A percentile compares a stretch with the other conserved stretches of the same genome.
Evolutionary conservation across 225 moss, liverwort and hornwort species (phyloP).

Genomic region (Anthoceros angustus): DNA sequence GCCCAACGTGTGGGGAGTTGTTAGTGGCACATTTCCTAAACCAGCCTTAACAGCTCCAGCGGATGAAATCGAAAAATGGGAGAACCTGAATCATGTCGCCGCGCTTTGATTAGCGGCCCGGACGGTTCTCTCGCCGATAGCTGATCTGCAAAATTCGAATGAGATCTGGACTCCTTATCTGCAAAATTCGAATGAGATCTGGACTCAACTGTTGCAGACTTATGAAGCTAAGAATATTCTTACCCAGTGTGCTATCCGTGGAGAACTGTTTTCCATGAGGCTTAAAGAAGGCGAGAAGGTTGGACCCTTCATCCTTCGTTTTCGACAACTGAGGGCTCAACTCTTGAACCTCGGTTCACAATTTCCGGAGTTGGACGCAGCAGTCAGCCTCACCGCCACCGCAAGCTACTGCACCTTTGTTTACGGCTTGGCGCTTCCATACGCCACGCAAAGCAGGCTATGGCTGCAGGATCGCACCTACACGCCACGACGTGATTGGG

Average conservation of each 20-base stretch:
- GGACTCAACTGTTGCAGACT: neutral
- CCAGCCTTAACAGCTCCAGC: neutral
- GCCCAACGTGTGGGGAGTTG: neutral
- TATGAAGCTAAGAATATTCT: neutral
- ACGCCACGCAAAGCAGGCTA: too few relatives aligned
- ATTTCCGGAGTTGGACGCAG: neutral
- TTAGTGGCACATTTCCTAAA: neutral
- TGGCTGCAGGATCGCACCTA: too few relatives aligned
- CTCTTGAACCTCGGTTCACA: neutral
- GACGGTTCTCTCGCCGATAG: neutral
- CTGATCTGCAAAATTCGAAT: too few relatives aligned
- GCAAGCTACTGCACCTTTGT: neutral
- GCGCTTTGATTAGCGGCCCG: too few relatives aligned
- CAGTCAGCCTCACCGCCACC: neutral
- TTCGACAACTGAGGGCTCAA: slow-evolving; percentile 1
- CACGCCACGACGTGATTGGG: neutral
- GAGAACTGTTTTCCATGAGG: neutral
- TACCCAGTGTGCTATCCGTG: neutral
- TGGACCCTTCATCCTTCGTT: neutral
- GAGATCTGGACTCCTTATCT: too few relatives aligned
- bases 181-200: neutral
- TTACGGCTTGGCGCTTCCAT: neutral
- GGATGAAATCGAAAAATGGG: neutral
- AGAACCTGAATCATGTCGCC: too few relatives aligned
- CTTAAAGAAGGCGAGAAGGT: neutral